Evolutionary conservation across 164 flowering plant genomes (phyloP), one percentile per base, ranked within the genome.

Genomic region (Amborella trichopoda): DNA sequence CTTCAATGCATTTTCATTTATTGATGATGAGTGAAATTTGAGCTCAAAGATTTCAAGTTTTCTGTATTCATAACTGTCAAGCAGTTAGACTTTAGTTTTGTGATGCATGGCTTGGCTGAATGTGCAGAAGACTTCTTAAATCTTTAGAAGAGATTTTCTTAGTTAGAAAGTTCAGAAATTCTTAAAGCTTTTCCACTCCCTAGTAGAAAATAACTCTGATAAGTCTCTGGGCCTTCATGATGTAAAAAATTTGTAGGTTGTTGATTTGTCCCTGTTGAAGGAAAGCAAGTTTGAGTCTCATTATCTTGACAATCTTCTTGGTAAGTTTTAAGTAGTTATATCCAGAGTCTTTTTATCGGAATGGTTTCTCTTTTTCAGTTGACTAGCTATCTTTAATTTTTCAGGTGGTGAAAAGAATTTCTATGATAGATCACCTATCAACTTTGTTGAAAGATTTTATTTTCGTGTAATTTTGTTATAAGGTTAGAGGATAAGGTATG

Each of bases 401-500:
- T 52, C 78, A 93, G 99, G 99, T 45, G 54, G 50, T 55, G 91
- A 84, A 44, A 68, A 63, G 25, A 76, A 65, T 28, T 80, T 54
- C 62, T 74, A 65, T 49, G 91, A 80, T 63, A 78, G 89, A 55
- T 77, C 96, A 9, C 96, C 99, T 6, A 88, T 93, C 65, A 93
- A 93, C 67, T 69, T 44, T 60, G 99, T 82, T 48, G 84, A 84
- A 46, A 68, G 62, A 22, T 87, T 93, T 59, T 88, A 95, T 53
- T 88, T 95, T 59, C 99, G 96, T 34, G 75, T 77, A 22, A 88
- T 93, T 45, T 67, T 93, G 10, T 88, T 93, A 57, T 96, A 93
- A 63, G 99, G 50, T 59, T 88, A 68, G 95, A 93, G 12, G 96
- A 93, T 69, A 93, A 88, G 91, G 99, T 84, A 74, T 26, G 52